These are phyloP conservation scores for Leishmania mexicana DNA, from an alignment of 208 protist genomes.

Conservation along the genomic window DNA sequence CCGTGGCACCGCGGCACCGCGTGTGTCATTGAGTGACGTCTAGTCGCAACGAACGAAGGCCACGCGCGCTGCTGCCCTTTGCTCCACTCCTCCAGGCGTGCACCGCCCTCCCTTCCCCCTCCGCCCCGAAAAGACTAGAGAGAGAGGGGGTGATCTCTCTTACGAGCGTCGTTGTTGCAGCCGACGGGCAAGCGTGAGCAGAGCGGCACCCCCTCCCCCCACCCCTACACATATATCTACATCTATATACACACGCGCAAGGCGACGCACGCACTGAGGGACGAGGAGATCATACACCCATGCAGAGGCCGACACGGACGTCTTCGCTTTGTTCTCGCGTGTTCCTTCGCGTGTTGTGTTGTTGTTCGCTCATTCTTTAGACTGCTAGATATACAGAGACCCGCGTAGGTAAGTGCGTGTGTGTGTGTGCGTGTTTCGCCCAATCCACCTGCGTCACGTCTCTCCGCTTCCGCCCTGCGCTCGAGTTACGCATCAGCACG, in stretches of 20 bases:
- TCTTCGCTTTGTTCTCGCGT: not conserved
- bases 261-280: not conserved
- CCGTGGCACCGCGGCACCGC: not conserved
- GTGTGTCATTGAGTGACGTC: not conserved
- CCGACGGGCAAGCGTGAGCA: not conserved
- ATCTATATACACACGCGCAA: not conserved
- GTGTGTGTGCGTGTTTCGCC: not conserved
- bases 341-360: not conserved
- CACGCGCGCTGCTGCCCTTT: not conserved
- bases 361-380: not conserved
- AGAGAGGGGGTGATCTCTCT: not conserved
- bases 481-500: not conserved
- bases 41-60: not conserved
- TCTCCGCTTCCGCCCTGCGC: not conserved
- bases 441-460: not conserved
- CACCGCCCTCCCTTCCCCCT: too few species aligned
- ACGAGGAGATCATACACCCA: not conserved
- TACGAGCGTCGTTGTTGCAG: not conserved
- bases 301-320: not conserved
- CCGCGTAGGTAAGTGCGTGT: not conserved
- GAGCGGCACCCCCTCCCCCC: too few species aligned
- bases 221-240: too few species aligned
- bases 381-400: constrained; percentile 1
- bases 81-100: not conserved
- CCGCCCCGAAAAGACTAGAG: not conserved